Conservation (phyloP, 2,329 filamentous ascomycete species). For the Scopulariopsis brevicaulis region DNA sequence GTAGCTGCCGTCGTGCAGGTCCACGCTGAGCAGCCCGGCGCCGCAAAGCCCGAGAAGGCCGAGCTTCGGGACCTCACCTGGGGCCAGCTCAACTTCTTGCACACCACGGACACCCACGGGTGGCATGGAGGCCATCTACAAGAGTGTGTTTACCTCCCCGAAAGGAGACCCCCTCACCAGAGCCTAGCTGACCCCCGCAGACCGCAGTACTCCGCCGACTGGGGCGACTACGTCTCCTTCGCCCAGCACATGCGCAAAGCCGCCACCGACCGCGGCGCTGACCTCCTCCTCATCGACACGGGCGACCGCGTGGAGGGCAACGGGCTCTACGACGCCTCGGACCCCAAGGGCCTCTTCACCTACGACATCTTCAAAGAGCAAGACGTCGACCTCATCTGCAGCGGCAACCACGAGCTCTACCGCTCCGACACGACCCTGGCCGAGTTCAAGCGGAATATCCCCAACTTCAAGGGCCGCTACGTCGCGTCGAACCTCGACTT, state of each 20-base stretch:
- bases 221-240: conserved; percentile 97
- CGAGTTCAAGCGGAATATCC: conserved; percentile 71
- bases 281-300: conserved; percentile 89
- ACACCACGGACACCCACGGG: conserved; percentile 91
- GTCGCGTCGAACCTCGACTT: conserved; percentile 92
- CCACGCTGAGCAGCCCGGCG: conserved; percentile 60
- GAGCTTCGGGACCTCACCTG: conserved; percentile 77
- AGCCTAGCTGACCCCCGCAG: conserved; percentile 24
- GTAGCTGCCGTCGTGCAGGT: conserved; percentile 17
- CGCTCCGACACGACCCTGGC: conserved; percentile 63
- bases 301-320: conserved; percentile 92
- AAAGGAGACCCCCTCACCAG: not conserved
- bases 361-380: conserved; percentile 81
- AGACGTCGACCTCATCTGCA: conserved; percentile 71
- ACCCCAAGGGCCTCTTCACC: conserved; percentile 78
- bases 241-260: conserved; percentile 67
- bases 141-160: conserved; percentile 45
- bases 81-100: conserved; percentile 95
- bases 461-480: conserved; percentile 70
- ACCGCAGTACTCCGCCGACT: conserved; percentile 87
- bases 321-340: conserved; percentile 82
- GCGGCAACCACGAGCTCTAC: conserved; percentile 95
- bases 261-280: conserved; percentile 67
- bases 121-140: conserved; percentile 91
- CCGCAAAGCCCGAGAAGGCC: conserved; percentile 64